phyloP scores from a whole-genome alignment of 2,329 filamentous ascomycete genomes.

The Scolecobasidium constrictum region DNA sequence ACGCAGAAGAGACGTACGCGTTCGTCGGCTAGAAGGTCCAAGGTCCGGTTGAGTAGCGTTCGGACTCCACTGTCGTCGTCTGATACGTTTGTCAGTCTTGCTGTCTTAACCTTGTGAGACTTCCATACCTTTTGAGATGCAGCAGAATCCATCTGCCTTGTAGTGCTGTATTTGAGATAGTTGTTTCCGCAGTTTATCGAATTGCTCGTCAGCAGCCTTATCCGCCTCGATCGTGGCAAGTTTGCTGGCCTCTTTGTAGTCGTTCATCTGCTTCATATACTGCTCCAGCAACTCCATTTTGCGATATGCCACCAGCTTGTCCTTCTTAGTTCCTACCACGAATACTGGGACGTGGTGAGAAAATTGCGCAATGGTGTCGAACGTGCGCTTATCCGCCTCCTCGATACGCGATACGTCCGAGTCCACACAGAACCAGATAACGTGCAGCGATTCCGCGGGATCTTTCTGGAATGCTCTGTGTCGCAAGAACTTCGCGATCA shows the following conservation, averaged over 20 bases:
- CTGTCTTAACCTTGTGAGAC: neutral
- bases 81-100: neutral
- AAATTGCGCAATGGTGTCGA: slow-evolving; percentile 2
- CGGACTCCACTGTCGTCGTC: neutral
- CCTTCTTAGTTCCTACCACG: slow-evolving; percentile 2
- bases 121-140: neutral
- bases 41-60: neutral
- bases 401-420: slow-evolving; percentile 1
- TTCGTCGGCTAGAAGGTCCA: neutral
- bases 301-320: neutral
- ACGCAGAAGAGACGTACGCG: neutral
- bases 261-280: slow-evolving; percentile 1
- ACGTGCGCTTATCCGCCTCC: neutral
- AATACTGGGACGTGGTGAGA: slow-evolving; percentile 1
- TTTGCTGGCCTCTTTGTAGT: neutral
- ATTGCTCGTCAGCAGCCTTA: neutral
- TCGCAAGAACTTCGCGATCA: neutral
- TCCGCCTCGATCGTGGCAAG: neutral
- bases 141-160: slow-evolving; percentile 1
- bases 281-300: neutral
- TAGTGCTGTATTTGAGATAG: neutral
- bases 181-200: neutral
- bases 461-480: neutral
- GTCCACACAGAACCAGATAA: neutral
- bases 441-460: neutral